Evolutionary conservation across 106 monocot genomes (phyloP).

Genomic region (Ottelia alismoides): DNA sequence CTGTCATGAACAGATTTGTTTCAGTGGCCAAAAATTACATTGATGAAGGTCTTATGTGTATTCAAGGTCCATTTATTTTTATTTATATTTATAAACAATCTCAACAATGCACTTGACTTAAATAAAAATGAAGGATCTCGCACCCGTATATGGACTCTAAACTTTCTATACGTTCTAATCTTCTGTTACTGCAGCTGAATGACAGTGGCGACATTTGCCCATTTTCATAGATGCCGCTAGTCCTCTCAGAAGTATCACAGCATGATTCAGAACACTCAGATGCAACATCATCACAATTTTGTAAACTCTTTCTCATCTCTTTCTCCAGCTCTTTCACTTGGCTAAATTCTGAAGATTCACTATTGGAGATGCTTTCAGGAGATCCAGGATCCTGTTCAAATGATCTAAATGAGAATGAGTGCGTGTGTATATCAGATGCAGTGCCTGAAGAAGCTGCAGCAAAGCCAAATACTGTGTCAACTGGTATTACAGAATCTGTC

Average conservation of each 20-base stretch:
- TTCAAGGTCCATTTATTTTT: too few species aligned
- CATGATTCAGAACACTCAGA: slow-evolving; percentile 68
- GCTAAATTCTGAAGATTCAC: slow-evolving; percentile 67
- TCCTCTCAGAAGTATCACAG: slow-evolving; percentile 78
- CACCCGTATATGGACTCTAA: slow-evolving; percentile 83
- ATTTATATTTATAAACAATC: too few species aligned
- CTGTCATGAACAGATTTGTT: too few species aligned
- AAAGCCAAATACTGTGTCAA: slow-evolving; percentile 38
- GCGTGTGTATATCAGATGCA: slow-evolving; percentile 30
- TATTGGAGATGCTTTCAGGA: slow-evolving; percentile 65
- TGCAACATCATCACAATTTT: slow-evolving; percentile 51
- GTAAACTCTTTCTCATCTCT: slow-evolving; percentile 35
- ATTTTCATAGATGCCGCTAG: slow-evolving; percentile 46
- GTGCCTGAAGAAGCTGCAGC: slow-evolving; percentile 25
- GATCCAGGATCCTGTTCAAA: slow-evolving; percentile 48
- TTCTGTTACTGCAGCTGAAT: slow-evolving; percentile 10
- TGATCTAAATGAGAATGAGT: slow-evolving; percentile 29
- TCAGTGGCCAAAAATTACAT: too few species aligned
- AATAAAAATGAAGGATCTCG: not conserved
- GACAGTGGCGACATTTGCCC: slow-evolving; percentile 44
- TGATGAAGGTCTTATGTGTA: too few species aligned
- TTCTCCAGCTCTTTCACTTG: slow-evolving; percentile 60
- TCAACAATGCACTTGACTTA: too few species aligned
- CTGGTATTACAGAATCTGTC: slow-evolving; percentile 64
- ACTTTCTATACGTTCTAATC: slow-evolving; percentile 47